Percentiles rank a stretch among this genome's conserved stretches.
Conservation (phyloP, 2,329 filamentous ascomycete species). For the Ambrosiella beaveri region DNA sequence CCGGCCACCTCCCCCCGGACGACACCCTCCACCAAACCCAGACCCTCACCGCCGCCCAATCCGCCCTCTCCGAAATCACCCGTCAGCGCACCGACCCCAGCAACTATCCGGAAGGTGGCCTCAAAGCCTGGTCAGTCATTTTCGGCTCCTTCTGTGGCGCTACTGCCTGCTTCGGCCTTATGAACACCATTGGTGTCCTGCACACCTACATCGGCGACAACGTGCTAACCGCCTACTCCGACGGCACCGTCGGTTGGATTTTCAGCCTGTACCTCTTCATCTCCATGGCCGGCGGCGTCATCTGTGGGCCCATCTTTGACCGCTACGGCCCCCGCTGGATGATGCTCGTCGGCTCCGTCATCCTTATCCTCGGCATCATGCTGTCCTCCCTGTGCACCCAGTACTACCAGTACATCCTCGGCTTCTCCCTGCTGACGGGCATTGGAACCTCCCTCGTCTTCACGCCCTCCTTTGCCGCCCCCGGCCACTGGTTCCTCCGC, state of each 20-base stretch:
- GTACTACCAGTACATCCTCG: conserved; percentile 69
- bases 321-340: conserved; percentile 51
- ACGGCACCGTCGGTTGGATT: conserved; percentile 67
- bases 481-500: conserved; percentile 64
- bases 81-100: conserved; percentile 10
- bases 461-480: conserved; percentile 55
- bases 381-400: conserved; percentile 50
- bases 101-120: conserved; percentile 42
- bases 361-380: conserved; percentile 45
- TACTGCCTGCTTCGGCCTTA: conserved; percentile 51
- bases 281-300: conserved; percentile 65
- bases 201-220: conserved; percentile 59
- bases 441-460: conserved; percentile 59
- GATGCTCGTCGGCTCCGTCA: conserved; percentile 44
- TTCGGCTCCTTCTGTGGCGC: conserved; percentile 60
- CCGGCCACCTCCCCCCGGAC: conserved; percentile 5
- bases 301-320: conserved; percentile 71
- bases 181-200: conserved; percentile 61
- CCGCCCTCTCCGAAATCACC: conserved; percentile 8
- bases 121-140: conserved; percentile 57
- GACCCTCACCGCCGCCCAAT: neutral
- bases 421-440: conserved; percentile 57
- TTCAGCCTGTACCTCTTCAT: conserved; percentile 69
- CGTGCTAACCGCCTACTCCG: conserved; percentile 49
- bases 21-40: neutral